Base-by-base conservation (phyloP, 2,329 filamentous ascomycete genomes). In the Cladosporium cucumerinum region DNA sequence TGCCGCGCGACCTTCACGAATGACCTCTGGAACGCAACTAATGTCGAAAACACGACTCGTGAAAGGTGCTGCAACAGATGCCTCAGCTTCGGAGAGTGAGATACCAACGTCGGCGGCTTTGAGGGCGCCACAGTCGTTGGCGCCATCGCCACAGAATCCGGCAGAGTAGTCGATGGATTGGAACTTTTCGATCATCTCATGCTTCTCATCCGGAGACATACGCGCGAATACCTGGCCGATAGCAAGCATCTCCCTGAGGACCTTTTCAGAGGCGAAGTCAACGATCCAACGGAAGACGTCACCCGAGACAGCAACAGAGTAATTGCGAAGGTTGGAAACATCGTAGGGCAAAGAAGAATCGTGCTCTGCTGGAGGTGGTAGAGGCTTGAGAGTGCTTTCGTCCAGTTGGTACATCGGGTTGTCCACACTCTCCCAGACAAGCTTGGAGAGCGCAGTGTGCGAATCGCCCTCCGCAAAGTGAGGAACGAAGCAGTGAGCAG, bases 181-280 rank as follows among this genome's bases (percentile, higher is more conserved):
- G 3, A 99, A 84, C 76, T 97, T 99, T 77, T 98, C 95, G 2
- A 99, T 93, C 1, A 99, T 82, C 77, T 99, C 96, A 74, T 97
- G 93, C 77, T 99, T 99, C 78, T 99, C 95, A 75, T 99, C 96
- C 0, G 95, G 96, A 1, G 94, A 98, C 95, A 99, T 99, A 71
- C 95, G 90, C 4, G 95, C 96, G 77, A 96, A 99, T 1, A 99
- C 92, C 77, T 95, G 94, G 28, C 94, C 93, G 62, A 86, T 86
- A 39, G 97, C 89, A 63, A 99, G 90, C 88, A 98, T 94, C 83
- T 95, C 76, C 66, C 89, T 88, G 36, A 98, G 81, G 0, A 96
- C 84, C 63, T 91, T 87, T n/a, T 91, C 86, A 0, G 89, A 87
- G 0, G 91, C 94, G 77, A 89, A 98, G 78, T 99, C 94, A 58